Percentiles rank a stretch among this genome's conserved stretches.
Conservation (phyloP, 768 basidiomycete genomes). For the Paxillus ammoniavirescens region DNA sequence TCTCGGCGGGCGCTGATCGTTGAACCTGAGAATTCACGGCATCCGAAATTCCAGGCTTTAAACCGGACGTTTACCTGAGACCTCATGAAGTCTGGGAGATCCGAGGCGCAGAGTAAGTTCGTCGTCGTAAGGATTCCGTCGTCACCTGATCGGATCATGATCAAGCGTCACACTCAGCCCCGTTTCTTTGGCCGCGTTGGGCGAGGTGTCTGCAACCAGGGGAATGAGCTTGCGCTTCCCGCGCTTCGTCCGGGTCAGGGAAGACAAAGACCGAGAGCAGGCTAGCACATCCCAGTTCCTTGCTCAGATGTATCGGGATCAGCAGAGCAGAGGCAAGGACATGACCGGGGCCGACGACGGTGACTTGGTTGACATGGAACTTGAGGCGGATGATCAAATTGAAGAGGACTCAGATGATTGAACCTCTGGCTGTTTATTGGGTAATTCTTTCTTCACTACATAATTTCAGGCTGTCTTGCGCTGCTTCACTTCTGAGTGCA, state of each 20-base stretch:
- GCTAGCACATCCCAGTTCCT: conserved; percentile 74
- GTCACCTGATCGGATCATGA: conserved; percentile 6
- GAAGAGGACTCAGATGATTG: conserved; percentile 31
- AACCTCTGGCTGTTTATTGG: not conserved
- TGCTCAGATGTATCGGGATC: conserved; percentile 63
- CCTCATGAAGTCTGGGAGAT: conserved; percentile 90
- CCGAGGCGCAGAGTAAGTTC: conserved; percentile 63
- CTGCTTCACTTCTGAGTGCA: too few relatives aligned
- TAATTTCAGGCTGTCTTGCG: too few relatives aligned
- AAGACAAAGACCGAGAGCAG: conserved; percentile 71
- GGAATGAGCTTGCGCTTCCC: conserved; percentile 89
- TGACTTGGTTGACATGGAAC: conserved; percentile 57
- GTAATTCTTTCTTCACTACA: too few relatives aligned
- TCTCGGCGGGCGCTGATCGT: not conserved
- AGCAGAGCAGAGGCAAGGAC: conserved; percentile 43
- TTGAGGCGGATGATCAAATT: conserved; percentile 26
- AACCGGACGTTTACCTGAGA: conserved; percentile 66
- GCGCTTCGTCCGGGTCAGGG: conserved; percentile 70
- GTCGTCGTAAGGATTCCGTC: not conserved
- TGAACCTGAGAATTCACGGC: not conserved
- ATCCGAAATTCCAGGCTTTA: conserved; percentile 44
- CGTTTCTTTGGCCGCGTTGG: conserved; percentile 75
- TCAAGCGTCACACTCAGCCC: conserved; percentile 79
- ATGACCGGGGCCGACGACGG: conserved; percentile 50
- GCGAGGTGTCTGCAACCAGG: conserved; percentile 51